phyloP scores from a whole-genome alignment of 192 early-diverging fungal genomes.

The Mycoemilia scoparia region DNA sequence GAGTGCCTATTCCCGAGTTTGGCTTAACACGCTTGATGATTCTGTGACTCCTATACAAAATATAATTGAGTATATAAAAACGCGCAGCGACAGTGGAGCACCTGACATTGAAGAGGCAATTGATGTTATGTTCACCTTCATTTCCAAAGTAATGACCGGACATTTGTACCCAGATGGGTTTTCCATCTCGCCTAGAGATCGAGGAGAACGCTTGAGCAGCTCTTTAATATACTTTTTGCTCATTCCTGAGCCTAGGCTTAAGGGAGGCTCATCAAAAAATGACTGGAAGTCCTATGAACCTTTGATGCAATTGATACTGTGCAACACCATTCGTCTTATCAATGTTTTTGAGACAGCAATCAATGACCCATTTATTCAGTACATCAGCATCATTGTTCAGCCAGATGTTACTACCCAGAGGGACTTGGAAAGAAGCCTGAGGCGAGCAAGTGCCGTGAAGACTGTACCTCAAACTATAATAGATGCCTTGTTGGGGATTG shows the following conservation, averaged over 20 bases:
- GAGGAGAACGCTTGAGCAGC: conserved; percentile 17
- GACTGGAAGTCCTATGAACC: conserved; percentile 5
- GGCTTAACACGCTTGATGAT: conserved; percentile 20
- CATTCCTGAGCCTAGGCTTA: conserved; percentile 9
- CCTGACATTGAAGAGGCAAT: conserved; percentile 10
- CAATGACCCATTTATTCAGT: conserved; percentile 15
- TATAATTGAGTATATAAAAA: not conserved
- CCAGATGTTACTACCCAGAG: conserved; percentile 1
- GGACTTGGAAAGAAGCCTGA: conserved; percentile 13
- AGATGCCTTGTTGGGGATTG: too few species aligned
- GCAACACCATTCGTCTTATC: conserved; percentile 13
- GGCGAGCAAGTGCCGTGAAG: conserved; percentile 27
- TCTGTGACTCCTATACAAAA: not conserved
- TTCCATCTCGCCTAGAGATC: conserved; percentile 11
- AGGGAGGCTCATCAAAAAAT: not conserved
- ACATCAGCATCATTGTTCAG: conserved; percentile 22
- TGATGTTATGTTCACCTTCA: conserved; percentile 18
- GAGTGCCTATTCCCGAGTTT: conserved; percentile 30
- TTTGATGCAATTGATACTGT: conserved; percentile 9
- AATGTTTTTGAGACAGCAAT: conserved; percentile 11
- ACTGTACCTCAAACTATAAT: conserved; percentile 18
- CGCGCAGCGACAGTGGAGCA: not conserved
- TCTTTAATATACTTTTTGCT: conserved; percentile 14
- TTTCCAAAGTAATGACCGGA: too few species aligned
- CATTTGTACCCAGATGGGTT: conserved; percentile 18